phyloP scores from a whole-genome alignment of 2,329 filamentous ascomycete genomes.

The Exophiala sp. region DNA sequence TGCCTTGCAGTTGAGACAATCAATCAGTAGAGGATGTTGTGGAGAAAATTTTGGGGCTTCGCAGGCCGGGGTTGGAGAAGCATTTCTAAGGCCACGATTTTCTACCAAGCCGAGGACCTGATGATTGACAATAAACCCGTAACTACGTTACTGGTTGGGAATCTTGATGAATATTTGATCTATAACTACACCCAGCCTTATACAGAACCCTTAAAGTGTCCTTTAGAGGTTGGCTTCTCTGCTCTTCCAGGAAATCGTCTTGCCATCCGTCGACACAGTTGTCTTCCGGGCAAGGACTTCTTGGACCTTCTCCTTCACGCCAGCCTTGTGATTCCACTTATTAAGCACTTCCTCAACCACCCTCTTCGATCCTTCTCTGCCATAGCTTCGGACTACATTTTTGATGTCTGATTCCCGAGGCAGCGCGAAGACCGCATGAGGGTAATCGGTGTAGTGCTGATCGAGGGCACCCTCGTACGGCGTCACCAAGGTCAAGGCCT shows the following conservation, averaged over 20 bases:
- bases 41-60: slow-evolving; percentile 11
- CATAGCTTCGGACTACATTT: slow-evolving; percentile 38
- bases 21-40: neutral
- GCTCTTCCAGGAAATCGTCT: slow-evolving; percentile 32
- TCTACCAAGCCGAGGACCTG: too few relatives aligned
- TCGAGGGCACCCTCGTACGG: slow-evolving; percentile 20
- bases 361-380: slow-evolving; percentile 48
- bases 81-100: neutral
- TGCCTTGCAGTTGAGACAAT: neutral
- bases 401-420: slow-evolving; percentile 60
- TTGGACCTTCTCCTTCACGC: slow-evolving; percentile 60
- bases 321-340: slow-evolving; percentile 58
- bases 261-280: slow-evolving; percentile 42
- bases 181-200: neutral
- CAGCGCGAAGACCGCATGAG: slow-evolving; percentile 61
- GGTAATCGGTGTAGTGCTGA: slow-evolving; percentile 66
- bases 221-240: slow-evolving; percentile 15
- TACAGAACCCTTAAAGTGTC: neutral
- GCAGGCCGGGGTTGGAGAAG: slow-evolving; percentile 2
- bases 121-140: too few relatives aligned
- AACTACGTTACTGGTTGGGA: too few relatives aligned
- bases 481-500: slow-evolving; percentile 57
- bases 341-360: slow-evolving; percentile 59
- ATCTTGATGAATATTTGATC: neutral
- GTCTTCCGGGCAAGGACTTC: slow-evolving; percentile 65